Base-by-base conservation (phyloP, 1,284 basidiomycete genomes). In the Leccinum ponderosum region DNA sequence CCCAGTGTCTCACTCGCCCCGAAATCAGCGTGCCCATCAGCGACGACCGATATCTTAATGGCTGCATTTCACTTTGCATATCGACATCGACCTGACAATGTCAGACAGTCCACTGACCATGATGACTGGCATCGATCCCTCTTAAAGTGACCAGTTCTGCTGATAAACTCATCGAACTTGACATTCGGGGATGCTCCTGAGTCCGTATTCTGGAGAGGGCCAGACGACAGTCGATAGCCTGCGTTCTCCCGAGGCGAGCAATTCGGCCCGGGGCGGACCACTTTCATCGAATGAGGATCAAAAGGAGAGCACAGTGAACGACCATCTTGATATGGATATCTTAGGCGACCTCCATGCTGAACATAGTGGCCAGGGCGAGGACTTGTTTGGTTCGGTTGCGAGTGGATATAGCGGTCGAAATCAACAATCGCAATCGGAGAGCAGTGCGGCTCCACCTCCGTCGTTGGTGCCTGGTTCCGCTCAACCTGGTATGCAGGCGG, bases 101-200 rank as follows among this genome's bases (percentile, higher is more conserved):
- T 33, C 73, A 25, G 64, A 74, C 14, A 74, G 66, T 58, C 68
- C 72, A 12, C 60, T 64, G 2, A 59, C 64, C 12, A 66, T 70
- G 65, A 82, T 84, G 48, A 37, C 68, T 59, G 48, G 58, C 60
- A 53, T 78, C 56, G 73, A 79, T 60, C 35, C 70, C 11, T 59
- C 75, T 17, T 68, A 25, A 25, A 25, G 22, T 84, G 22, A 87
- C 90, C 7, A 85, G 75, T 68, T 88, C 87, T 4, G 89, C 84
- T 0, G 90, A 92, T 71, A 89, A 90, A 68, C 90, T 90, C 12
- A 92, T 92, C 61, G 90, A 91, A 69, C 80, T 92, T 12, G 90
- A 92, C 70, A 11, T 88, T 87, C 66, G 81, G 83, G 8, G 80
- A 83, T 59, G 64, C 71, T 12, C 65, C 69, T 6, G 79, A 78